Evolutionary conservation across 306 rosid species (phyloP).

Genomic region (Herpetospermum pedunculosum): DNA sequence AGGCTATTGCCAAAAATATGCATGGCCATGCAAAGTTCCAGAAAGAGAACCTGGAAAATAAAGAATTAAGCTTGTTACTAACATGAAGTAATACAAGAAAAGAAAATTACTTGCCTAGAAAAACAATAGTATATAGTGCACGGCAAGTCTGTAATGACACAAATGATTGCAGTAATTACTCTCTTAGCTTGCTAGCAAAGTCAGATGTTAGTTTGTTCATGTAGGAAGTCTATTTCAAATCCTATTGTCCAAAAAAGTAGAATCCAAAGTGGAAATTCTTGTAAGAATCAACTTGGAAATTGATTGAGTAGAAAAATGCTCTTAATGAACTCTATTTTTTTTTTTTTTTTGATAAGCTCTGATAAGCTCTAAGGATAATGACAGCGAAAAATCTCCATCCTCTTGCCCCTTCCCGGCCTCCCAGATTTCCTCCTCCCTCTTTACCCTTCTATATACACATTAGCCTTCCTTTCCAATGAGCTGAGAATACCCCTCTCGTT

Average conservation of each 20-base stretch:
- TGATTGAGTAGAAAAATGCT: background rate
- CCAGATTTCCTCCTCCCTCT: too few species aligned
- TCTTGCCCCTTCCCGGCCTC: too few species aligned
- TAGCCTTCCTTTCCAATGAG: too few species aligned
- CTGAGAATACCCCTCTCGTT: too few species aligned
- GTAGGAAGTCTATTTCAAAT: background rate
- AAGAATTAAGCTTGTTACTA: background rate
- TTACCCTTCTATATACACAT: too few species aligned
- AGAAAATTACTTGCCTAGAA: background rate
- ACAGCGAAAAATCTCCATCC: background rate
- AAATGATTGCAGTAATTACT: background rate
- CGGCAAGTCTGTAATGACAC: background rate
- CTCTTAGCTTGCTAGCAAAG: background rate
- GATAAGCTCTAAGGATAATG: background rate
- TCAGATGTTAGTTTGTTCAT: background rate
- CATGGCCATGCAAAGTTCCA: constrained; percentile 39
- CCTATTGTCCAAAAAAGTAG: background rate
- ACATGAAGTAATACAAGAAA: background rate
- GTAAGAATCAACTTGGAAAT: background rate
- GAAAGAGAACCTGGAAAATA: constrained; percentile 37
- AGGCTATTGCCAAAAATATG: constrained; percentile 22
- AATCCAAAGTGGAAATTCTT: background rate
- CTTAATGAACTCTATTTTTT: background rate
- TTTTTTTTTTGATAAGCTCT: too few species aligned
- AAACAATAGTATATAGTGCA: background rate